These are phyloP conservation scores for Hyaloperonospora arabidopsidis DNA, from an alignment of 352 stramenopile genomes.

Conservation along the genomic window DNA sequence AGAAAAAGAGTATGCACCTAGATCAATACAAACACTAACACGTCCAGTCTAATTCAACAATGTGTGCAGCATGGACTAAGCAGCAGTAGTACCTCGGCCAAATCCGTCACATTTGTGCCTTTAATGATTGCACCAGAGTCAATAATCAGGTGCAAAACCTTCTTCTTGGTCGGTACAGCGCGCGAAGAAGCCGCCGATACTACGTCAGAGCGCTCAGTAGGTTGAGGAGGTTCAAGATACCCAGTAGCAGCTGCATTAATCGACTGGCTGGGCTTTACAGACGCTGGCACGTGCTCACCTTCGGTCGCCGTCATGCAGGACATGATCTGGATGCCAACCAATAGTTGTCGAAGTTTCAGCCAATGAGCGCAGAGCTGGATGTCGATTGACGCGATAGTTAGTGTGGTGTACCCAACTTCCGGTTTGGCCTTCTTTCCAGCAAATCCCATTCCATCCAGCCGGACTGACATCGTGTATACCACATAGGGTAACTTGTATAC, in stretches of 20 bases:
- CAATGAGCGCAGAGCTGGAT: slow-evolving; percentile 20
- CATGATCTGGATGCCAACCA: slow-evolving; percentile 35
- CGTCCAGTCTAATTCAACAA: too few species aligned
- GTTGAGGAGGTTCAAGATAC: not conserved
- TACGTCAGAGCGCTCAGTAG: slow-evolving; percentile 8
- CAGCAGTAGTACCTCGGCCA: slow-evolving; percentile 48
- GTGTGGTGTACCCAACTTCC: too few species aligned
- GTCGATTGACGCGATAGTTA: too few species aligned
- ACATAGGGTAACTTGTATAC: too few species aligned
- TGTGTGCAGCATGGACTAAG: too few species aligned
- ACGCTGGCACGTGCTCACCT: slow-evolving; percentile 19
- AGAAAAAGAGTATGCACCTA: too few species aligned
- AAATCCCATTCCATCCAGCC: slow-evolving; percentile 2
- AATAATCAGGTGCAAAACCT: slow-evolving; percentile 72
- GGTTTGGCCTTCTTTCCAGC: slow-evolving; percentile 8
- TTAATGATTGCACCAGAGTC: slow-evolving; percentile 87
- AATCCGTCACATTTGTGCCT: slow-evolving; percentile 57
- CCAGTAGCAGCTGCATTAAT: slow-evolving; percentile 1
- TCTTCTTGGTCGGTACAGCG: slow-evolving; percentile 33
- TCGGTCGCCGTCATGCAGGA: slow-evolving; percentile 20
- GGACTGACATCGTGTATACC: too few species aligned
- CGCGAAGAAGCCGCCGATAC: slow-evolving; percentile 1
- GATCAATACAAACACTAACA: too few species aligned
- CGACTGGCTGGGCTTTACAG: slow-evolving; percentile 17
- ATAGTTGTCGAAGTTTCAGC: slow-evolving; percentile 17